phyloP scores from a whole-genome alignment of 176 grass and related monocot genomes.

The Puccinellia tenuiflora region DNA sequence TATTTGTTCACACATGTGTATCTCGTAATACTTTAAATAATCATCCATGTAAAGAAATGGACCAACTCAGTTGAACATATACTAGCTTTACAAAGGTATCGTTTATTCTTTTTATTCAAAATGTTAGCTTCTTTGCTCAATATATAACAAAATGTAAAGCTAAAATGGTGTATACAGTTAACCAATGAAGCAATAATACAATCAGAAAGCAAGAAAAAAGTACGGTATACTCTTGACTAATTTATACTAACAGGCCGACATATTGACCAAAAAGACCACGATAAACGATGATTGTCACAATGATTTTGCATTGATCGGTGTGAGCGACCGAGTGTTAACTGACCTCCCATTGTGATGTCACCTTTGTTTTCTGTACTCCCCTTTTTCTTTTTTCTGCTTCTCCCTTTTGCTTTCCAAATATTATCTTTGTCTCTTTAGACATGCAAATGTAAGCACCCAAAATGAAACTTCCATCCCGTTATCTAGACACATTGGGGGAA shows the following conservation, averaged over 20 bases:
- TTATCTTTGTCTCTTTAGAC: conserved; percentile 52
- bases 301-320: conserved; percentile 34
- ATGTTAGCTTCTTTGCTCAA: conserved; percentile 4
- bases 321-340: conserved; percentile 37
- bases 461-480: conserved; percentile 41
- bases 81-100: neutral
- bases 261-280: neutral
- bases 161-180: conserved; percentile 8
- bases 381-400: conserved; percentile 21
- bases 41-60: neutral
- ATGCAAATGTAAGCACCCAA: conserved; percentile 30
- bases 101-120: neutral
- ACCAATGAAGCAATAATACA: conserved; percentile 28
- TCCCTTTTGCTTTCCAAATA: conserved; percentile 32
- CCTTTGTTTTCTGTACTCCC: conserved; percentile 32
- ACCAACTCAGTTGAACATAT: neutral
- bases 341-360: conserved; percentile 36
- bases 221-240: conserved; percentile 19
- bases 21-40: neutral
- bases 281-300: conserved; percentile 31
- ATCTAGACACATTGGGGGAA: conserved; percentile 42
- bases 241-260: neutral
- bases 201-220: conserved; percentile 16
- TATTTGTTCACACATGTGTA: conserved; percentile 7
- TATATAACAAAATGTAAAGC: conserved; percentile 1